Conservation (phyloP, 306 rosid species). For the Castanea mollissima region DNA sequence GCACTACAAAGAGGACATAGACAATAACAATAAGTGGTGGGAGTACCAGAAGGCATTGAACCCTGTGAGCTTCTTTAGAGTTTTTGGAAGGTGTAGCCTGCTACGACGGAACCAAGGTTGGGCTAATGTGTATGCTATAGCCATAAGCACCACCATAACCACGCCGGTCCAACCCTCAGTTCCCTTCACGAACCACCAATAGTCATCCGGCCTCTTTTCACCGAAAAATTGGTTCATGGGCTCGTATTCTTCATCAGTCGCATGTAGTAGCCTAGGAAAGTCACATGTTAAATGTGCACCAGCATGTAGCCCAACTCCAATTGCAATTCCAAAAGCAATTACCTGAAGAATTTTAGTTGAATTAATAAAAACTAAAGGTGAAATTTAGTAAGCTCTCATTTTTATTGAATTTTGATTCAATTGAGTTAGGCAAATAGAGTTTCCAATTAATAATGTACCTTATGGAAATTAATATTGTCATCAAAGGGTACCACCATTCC, state of each 20-base stretch:
- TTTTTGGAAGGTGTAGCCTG: constrained; percentile 58
- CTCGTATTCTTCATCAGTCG: constrained; percentile 47
- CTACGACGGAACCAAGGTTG: constrained; percentile 84
- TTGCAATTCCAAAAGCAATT: constrained; percentile 65
- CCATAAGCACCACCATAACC: constrained; percentile 74
- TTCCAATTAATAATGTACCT: constrained; percentile 34
- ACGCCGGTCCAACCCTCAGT: constrained; percentile 90
- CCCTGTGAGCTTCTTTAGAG: constrained; percentile 69
- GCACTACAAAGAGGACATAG: constrained; percentile 67
- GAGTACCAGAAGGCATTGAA: constrained; percentile 98
- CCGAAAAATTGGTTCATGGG: constrained; percentile 69
- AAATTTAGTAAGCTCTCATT: constrained; percentile 1
- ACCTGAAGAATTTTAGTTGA: constrained; percentile 33
- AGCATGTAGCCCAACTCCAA: constrained; percentile 71
- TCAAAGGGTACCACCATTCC: constrained; percentile 73
- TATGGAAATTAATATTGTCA: constrained; percentile 86
- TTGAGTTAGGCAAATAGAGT: not conserved
- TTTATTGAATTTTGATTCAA: not conserved
- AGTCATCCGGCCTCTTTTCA: constrained; percentile 47
- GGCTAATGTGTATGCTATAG: constrained; percentile 74
- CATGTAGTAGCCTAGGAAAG: constrained; percentile 70
- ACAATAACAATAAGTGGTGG: constrained; percentile 80
- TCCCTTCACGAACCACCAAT: constrained; percentile 97
- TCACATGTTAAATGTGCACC: constrained; percentile 77
- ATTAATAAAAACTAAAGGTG: not conserved